Evolutionary conservation across 305 asterid species (phyloP).

Genomic region (Solanum hybrid): DNA sequence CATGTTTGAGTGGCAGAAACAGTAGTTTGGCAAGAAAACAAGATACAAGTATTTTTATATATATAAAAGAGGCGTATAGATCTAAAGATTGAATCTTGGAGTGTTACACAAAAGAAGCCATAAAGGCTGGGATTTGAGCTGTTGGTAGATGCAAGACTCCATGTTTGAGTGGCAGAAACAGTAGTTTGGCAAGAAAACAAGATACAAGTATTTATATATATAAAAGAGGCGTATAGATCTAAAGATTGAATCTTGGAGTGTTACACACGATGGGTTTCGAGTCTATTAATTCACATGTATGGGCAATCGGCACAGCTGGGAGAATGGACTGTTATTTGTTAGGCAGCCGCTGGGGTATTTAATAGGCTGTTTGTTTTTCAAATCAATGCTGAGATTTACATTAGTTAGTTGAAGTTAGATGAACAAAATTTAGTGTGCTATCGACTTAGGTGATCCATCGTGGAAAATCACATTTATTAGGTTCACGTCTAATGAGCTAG

Average conservation of each 20-base stretch:
- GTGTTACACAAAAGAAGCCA: slow-evolving; percentile 67
- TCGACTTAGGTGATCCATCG: background rate
- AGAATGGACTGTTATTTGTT: background rate
- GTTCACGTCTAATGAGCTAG: too few species aligned
- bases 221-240: background rate
- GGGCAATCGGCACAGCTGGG: background rate
- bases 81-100: too few species aligned
- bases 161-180: background rate
- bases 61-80: too few species aligned
- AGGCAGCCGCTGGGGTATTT: too few species aligned
- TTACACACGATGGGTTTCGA: background rate
- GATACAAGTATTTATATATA: too few species aligned
- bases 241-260: background rate
- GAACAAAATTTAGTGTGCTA: slow-evolving; percentile 15
- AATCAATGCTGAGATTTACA: background rate
- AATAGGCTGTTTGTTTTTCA: background rate
- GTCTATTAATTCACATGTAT: background rate
- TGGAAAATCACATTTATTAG: background rate
- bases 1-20: slow-evolving; percentile 14
- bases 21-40: background rate
- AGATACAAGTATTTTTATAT: too few species aligned
- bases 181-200: background rate
- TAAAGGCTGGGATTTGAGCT: slow-evolving; percentile 60
- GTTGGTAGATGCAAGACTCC: slow-evolving; percentile 49
- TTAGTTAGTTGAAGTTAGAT: slow-evolving; percentile 25